Conservation (phyloP, 208 protist genomes). For the Trypanosoma lewisi region DNA sequence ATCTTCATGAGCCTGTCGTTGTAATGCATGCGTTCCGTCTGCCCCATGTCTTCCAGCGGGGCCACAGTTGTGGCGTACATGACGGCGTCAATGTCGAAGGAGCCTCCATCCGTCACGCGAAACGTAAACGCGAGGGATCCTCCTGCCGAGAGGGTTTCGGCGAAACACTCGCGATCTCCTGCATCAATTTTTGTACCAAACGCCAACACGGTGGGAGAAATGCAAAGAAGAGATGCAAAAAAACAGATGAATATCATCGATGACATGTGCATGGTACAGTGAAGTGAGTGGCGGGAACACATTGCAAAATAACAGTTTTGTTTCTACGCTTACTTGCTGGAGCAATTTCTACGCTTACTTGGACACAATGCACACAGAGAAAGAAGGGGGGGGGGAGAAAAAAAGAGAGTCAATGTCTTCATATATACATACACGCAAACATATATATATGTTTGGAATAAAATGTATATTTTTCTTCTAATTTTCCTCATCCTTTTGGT, state of each 20-base stretch:
- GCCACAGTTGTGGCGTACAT: slow-evolving; percentile 42
- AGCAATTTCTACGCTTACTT: too few species aligned
- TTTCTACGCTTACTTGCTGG: too few species aligned
- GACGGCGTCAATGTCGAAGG: slow-evolving; percentile 61
- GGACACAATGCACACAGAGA: too few species aligned
- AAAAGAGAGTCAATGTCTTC: too few species aligned
- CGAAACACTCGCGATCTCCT: slow-evolving; percentile 55
- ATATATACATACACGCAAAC: too few species aligned
- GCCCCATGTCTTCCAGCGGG: slow-evolving; percentile 27
- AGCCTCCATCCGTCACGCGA: slow-evolving; percentile 68
- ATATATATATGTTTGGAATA: too few species aligned
- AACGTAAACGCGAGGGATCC: slow-evolving; percentile 63
- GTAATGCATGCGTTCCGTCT: slow-evolving; percentile 47
- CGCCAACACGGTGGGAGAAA: slow-evolving; percentile 9
- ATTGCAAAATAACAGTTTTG: too few species aligned
- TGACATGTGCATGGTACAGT: not conserved
- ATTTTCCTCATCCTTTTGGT: too few species aligned
- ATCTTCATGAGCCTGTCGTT: slow-evolving; percentile 29
- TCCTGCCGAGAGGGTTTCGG: slow-evolving; percentile 56
- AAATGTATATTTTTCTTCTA: too few species aligned
- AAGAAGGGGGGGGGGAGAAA: too few species aligned
- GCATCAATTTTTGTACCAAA: slow-evolving; percentile 57
- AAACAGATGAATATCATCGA: not conserved
- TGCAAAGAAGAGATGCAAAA: slow-evolving; percentile 2
- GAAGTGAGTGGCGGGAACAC: not conserved